These are phyloP conservation scores for Phytophthora ramorum DNA, from an alignment of 352 stramenopile species.

Conservation along the genomic window DNA sequence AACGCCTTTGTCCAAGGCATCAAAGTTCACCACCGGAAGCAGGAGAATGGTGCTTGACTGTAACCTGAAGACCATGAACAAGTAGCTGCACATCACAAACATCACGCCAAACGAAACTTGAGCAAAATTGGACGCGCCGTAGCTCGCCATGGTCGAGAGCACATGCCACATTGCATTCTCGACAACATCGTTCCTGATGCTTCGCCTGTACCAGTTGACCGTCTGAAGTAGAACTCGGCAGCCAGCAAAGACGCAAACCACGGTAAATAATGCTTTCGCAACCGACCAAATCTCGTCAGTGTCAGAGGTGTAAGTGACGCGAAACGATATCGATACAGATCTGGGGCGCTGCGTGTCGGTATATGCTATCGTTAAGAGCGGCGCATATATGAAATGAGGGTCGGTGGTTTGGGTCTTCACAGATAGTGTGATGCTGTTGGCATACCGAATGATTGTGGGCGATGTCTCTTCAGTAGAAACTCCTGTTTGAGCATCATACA, in stretches of 20 bases:
- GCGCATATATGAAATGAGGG: constrained; percentile 65
- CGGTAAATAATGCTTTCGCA: constrained; percentile 75
- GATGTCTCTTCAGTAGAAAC: constrained; percentile 51
- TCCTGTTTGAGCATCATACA: constrained; percentile 88
- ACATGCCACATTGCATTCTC: constrained; percentile 59
- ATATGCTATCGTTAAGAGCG: constrained; percentile 84
- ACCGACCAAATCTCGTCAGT: constrained; percentile 81
- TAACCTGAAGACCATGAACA: constrained; percentile 95
- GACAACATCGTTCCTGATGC: constrained; percentile 72
- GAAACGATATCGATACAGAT: constrained; percentile 58
- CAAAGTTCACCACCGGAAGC: constrained; percentile 74
- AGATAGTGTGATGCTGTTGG: constrained; percentile 69
- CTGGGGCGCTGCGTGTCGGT: constrained; percentile 50
- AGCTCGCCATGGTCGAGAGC: constrained; percentile 48
- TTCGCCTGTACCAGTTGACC: constrained; percentile 90
- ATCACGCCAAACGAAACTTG: constrained; percentile 62
- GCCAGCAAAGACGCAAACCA: constrained; percentile 59
- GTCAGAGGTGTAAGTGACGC: constrained; percentile 89
- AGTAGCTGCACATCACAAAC: constrained; percentile 87
- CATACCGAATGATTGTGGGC: constrained; percentile 75
- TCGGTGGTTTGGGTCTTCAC: constrained; percentile 59
- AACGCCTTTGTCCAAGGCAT: constrained; percentile 50
- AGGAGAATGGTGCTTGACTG: constrained; percentile 90
- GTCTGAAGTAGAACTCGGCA: constrained; percentile 74
- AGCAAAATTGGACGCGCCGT: constrained; percentile 50